phyloP scores from a whole-genome alignment of 23 red algal species.

The Cyanidioschyzon merolae region DNA sequence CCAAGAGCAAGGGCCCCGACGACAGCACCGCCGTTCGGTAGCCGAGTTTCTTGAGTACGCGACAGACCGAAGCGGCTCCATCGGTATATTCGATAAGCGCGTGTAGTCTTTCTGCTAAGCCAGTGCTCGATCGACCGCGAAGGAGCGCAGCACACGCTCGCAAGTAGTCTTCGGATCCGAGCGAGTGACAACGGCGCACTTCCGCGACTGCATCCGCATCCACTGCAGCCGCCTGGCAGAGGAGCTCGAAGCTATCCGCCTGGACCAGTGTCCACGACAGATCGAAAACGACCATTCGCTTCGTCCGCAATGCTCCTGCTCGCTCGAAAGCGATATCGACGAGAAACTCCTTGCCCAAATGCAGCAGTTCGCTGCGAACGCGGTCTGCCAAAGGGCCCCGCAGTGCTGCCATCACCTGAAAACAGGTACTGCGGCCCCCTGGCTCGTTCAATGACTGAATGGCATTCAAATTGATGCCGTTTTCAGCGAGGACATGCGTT shows the following conservation, averaged over 20 bases:
- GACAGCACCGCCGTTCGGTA: constrained; percentile 71
- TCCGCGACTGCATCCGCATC: background rate
- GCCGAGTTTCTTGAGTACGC: constrained; percentile 55
- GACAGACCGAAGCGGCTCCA: constrained; percentile 62
- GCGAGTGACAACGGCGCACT: background rate
- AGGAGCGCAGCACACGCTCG: constrained; percentile 26
- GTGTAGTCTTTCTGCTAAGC: background rate
- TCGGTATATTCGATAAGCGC: constrained; percentile 36
- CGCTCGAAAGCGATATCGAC: constrained; percentile 77
- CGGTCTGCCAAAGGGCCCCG: background rate
- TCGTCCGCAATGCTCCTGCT: constrained; percentile 48
- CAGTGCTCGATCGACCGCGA: background rate
- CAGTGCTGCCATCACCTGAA: background rate
- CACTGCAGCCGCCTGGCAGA: constrained; percentile 42
- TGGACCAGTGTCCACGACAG: constrained; percentile 88
- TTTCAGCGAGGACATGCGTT: background rate
- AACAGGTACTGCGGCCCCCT: background rate
- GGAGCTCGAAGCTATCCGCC: constrained; percentile 60
- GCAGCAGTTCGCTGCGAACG: constrained; percentile 16
- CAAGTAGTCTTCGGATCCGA: constrained; percentile 22
- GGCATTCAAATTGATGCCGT: background rate
- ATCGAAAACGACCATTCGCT: constrained; percentile 95
- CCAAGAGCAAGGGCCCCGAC: constrained; percentile 50
- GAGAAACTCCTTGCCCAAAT: constrained; percentile 19
- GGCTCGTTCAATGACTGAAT: constrained; percentile 15